Evolutionary conservation across 2,329 filamentous ascomycete species (phyloP).

Genomic region (Fusarium napiforme): DNA sequence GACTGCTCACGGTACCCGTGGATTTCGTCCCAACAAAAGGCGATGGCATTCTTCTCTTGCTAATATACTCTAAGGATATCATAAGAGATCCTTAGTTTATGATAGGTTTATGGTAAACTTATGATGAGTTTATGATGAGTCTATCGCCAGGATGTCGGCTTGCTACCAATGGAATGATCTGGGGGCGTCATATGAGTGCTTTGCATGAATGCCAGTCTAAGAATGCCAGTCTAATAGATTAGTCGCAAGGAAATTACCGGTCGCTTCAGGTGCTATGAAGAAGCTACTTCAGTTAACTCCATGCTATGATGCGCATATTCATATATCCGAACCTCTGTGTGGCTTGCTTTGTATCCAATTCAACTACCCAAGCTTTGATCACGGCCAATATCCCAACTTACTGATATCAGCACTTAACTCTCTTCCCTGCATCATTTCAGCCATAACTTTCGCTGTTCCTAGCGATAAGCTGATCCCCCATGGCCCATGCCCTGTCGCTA

Average conservation of each 20-base stretch:
- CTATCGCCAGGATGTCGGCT: background rate
- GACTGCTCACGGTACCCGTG: background rate
- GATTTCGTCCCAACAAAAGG: background rate
- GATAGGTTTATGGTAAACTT: too few relatives aligned
- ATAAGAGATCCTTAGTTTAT: background rate
- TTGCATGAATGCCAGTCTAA: background rate
- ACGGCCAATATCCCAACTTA: conserved; percentile 32
- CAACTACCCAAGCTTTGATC: background rate
- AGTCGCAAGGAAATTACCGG: background rate
- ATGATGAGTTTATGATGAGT: too few relatives aligned
- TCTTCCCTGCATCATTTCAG: conserved; percentile 73
- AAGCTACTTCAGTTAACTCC: background rate
- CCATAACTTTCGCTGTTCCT: conserved; percentile 76
- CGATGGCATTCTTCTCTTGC: background rate
- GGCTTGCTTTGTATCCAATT: background rate
- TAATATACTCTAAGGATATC: background rate
- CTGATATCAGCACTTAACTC: conserved; percentile 68
- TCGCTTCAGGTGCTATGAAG: background rate
- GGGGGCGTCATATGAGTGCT: background rate
- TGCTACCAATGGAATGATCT: fast-evolving
- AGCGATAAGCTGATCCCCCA: conserved; percentile 76
- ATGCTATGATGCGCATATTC: background rate
- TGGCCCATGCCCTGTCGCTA: conserved; percentile 78
- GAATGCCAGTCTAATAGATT: background rate
- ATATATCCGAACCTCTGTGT: background rate